Base-by-base conservation (phyloP, 2,329 filamentous ascomycete genomes). In the Pseudocercospora vitis region DNA sequence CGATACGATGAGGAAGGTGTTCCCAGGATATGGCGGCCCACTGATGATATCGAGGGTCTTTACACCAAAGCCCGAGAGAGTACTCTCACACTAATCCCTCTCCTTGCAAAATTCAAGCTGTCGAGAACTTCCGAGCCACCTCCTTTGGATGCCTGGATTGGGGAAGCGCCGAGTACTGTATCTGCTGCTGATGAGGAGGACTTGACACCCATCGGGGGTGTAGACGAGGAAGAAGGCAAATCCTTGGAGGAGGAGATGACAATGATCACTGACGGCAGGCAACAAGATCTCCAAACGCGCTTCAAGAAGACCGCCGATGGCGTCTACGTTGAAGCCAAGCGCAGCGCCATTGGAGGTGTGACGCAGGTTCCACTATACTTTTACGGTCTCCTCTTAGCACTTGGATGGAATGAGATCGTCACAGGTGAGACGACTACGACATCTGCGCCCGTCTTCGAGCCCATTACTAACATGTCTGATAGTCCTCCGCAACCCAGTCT, bases 221-320 rank as follows among this genome's bases (percentile, higher is more conserved):
- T 97, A 1, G 94, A 97, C 57, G 91, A 96, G 66, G 91, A 96
- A 52, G 69, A 71, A 16, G 91, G 90, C 67, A 95, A 94, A 80
- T 95, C 88, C 60, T 76, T 96, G 18, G 91, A 96, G 67, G 94
- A 97, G 70, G 94, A 99, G 74, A 96, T 95, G 85, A 94, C 89
- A 0, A 83, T 97, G n/a, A 80, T 99, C 42, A 87, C 86, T 66
- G 92, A 97, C 73, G 81, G 84, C 60, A 96, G 96, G 75, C 83
- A 89, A 56, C 89, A 95, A 69, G 91, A 99, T 69, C 81, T 99
- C 23, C 89, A 91, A 7, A 87, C 95, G 11, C 83, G 94, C 51
- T 99, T 99, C 81, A 97, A 96, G 81, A 97, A 97, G 81, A 94
- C 90, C 29, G 94, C 94, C 1, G 94, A 99, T 69, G 94, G 91